Conservation (phyloP, 768 basidiomycete genomes). For the Termitomyces heimii region DNA sequence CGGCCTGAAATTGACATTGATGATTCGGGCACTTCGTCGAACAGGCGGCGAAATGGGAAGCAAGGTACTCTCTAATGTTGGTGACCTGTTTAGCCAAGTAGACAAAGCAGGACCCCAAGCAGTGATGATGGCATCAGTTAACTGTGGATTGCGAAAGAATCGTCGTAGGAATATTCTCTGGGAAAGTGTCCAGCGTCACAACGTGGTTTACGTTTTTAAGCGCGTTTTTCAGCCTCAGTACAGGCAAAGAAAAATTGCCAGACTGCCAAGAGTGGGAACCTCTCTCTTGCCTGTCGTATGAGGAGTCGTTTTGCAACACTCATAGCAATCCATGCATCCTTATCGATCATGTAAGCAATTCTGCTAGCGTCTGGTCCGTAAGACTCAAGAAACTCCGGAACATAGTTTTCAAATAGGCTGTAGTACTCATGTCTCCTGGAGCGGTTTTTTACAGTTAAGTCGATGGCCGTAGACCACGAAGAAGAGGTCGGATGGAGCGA, state of each 20-base stretch:
- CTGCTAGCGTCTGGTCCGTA: background rate
- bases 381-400: background rate
- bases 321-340: background rate
- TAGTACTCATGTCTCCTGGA: background rate
- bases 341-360: background rate
- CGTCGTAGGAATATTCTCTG: background rate
- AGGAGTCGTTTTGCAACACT: background rate
- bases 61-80: background rate
- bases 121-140: background rate
- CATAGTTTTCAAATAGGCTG: background rate
- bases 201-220: background rate
- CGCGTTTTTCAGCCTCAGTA: background rate
- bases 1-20: background rate
- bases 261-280: background rate
- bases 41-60: background rate
- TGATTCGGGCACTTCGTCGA: background rate
- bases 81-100: background rate
- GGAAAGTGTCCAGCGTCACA: background rate
- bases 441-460: background rate
- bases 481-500: background rate
- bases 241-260: background rate
- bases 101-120: background rate
- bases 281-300: background rate
- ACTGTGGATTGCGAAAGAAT: background rate
- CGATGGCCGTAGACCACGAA: background rate